Evolutionary conservation across 495 filamentous ascomycete species (phyloP).

Genomic region (Penicillium desertorum): DNA sequence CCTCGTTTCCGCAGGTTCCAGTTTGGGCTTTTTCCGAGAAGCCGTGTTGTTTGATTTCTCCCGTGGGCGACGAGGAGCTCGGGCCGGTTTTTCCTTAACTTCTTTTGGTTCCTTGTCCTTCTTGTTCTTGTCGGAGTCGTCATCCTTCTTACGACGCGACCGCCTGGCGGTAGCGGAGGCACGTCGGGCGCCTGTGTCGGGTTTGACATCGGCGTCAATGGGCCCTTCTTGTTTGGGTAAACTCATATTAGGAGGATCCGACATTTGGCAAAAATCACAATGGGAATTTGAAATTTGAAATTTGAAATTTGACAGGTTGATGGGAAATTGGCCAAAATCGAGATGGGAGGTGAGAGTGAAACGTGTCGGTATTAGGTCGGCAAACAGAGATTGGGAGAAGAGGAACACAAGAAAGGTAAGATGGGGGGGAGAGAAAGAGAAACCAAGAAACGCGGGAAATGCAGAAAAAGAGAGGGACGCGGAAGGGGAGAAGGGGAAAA

Average conservation of each 20-base stretch:
- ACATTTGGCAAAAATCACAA: conserved; percentile 23
- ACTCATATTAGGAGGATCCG: conserved; percentile 19
- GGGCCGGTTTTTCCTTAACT: conserved; percentile 38
- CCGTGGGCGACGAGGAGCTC: conserved; percentile 39
- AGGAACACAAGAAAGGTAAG: conserved; percentile 39
- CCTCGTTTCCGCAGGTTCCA: conserved; percentile 33
- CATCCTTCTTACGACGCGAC: conserved; percentile 52
- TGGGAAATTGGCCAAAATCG: not conserved
- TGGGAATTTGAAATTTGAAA: not conserved
- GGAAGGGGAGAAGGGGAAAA: conserved; percentile 14
- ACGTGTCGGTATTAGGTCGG: conserved; percentile 4
- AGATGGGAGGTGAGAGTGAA: not conserved
- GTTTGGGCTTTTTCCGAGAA: conserved; percentile 49
- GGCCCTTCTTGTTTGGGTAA: conserved; percentile 22
- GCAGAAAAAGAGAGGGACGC: conserved; percentile 15
- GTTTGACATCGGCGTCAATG: conserved; percentile 18
- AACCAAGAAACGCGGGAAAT: conserved; percentile 1
- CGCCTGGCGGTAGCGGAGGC: conserved; percentile 35
- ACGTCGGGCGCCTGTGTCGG: conserved; percentile 28
- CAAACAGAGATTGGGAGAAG: conserved; percentile 4
- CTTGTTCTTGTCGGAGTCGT: conserved; percentile 25
- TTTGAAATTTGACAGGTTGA: not conserved
- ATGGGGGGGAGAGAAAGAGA: conserved; percentile 21
- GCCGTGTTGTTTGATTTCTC: conserved; percentile 40
- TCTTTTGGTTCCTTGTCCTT: conserved; percentile 32